phyloP scores from a whole-genome alignment of 768 basidiomycete species.

The Amylocystis lapponica region DNA sequence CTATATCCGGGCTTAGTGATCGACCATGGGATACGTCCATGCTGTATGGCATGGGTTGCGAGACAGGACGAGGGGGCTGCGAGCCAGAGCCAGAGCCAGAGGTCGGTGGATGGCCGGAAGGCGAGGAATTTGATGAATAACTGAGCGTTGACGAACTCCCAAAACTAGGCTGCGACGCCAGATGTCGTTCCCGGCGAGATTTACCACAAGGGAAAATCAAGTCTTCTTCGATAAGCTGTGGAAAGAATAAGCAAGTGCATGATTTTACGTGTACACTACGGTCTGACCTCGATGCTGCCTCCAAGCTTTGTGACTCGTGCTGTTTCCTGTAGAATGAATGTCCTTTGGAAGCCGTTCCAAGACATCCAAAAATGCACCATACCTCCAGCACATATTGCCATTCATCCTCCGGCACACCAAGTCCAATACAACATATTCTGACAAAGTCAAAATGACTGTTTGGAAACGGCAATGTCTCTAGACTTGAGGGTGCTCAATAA shows the following conservation, averaged over 20 bases:
- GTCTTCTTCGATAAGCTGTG: constrained; percentile 69
- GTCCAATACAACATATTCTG: constrained; percentile 55
- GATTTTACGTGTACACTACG: constrained; percentile 4
- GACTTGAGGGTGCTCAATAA: constrained; percentile 31
- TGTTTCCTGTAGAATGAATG: constrained; percentile 44
- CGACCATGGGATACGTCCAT: background rate
- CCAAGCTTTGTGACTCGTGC: constrained; percentile 59
- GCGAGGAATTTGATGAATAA: background rate
- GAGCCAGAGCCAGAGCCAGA: background rate
- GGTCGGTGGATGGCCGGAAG: background rate
- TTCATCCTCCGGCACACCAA: constrained; percentile 71
- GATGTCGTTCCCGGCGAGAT: background rate
- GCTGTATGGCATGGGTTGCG: background rate
- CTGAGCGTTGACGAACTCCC: background rate
- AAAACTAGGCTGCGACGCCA: background rate
- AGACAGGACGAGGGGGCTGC: background rate
- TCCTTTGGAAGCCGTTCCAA: background rate
- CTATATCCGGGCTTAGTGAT: background rate
- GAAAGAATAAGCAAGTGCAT: background rate
- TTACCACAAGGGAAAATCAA: constrained; percentile 56
- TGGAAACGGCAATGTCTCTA: constrained; percentile 60
- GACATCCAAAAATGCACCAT: constrained; percentile 6
- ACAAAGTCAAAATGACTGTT: constrained; percentile 58
- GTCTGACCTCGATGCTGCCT: constrained; percentile 56
- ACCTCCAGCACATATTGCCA: constrained; percentile 68